These are phyloP conservation scores for Lichtheimia hyalospora DNA, from an alignment of 371 early-diverging fungal species.

Conservation along the genomic window DNA sequence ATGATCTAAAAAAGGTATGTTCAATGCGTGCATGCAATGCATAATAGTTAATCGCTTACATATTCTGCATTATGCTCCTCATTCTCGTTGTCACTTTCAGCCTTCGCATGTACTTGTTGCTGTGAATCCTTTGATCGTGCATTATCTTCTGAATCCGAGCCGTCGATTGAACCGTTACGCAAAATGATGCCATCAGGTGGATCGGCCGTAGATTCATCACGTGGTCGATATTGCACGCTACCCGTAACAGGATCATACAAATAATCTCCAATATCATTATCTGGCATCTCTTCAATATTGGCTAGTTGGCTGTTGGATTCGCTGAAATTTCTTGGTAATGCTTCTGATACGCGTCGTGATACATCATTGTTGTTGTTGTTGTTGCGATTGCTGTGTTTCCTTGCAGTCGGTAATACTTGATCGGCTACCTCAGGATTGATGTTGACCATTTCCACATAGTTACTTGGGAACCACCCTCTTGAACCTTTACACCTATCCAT, in stretches of 20 bases:
- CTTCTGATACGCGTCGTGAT: too few relatives aligned
- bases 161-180: conserved; percentile 6
- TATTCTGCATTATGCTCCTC: conserved; percentile 8
- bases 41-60: not conserved
- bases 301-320: not conserved
- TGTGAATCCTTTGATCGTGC: not conserved
- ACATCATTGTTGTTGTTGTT: too few relatives aligned
- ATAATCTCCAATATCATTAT: conserved; percentile 4
- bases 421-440: conserved; percentile 16
- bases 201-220: conserved; percentile 2
- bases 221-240: conserved; percentile 7
- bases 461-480: conserved; percentile 89
- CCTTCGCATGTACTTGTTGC: not conserved
- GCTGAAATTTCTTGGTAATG: not conserved
- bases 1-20: conserved; percentile 24
- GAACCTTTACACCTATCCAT: conserved; percentile 47
- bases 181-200: not conserved
- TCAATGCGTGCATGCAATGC: not conserved
- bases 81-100: not conserved
- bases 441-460: conserved; percentile 64
- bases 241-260: conserved; percentile 10
- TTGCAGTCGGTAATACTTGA: conserved; percentile 10
- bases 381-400: not conserved
- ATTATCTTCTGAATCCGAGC: conserved; percentile 12
- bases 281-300: not conserved